These are phyloP conservation scores for Neoscytalidium dimidiatum DNA, from an alignment of 2,329 filamentous ascomycete genomes.

Conservation along the genomic window DNA sequence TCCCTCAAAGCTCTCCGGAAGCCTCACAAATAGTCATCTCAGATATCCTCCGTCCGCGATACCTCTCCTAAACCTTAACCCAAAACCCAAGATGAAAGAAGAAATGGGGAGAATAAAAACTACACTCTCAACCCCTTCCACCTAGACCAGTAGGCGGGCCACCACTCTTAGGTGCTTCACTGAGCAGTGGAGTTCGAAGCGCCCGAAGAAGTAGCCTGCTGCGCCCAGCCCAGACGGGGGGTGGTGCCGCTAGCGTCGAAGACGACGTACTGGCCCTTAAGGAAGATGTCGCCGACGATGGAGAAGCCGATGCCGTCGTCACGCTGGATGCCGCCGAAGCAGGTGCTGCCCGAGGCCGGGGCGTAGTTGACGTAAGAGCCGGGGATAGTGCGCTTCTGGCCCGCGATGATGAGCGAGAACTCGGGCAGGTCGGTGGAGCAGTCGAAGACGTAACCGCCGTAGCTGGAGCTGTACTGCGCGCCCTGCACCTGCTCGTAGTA, in stretches of 20 bases:
- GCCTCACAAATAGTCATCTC: background rate
- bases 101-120: background rate
- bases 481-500: slow-evolving; percentile 63
- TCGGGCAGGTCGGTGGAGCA: slow-evolving; percentile 54
- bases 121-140: background rate
- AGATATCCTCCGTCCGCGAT: background rate
- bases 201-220: background rate
- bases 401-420: slow-evolving; percentile 55
- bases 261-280: slow-evolving; percentile 74
- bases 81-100: background rate
- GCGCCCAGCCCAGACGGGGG: slow-evolving; percentile 42
- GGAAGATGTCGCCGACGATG: slow-evolving; percentile 77
- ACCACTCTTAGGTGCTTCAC: too few relatives aligned
- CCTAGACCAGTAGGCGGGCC: too few relatives aligned
- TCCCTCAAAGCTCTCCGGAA: background rate
- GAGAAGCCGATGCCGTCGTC: slow-evolving; percentile 58
- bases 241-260: slow-evolving; percentile 57
- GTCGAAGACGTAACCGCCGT: slow-evolving; percentile 59
- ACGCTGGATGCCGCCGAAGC: slow-evolving; percentile 77
- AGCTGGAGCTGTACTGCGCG: slow-evolving; percentile 49
- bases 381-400: slow-evolving; percentile 54
- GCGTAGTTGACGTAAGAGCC: slow-evolving; percentile 59
- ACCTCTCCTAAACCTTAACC: background rate
- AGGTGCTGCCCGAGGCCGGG: slow-evolving; percentile 48
- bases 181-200: background rate